phyloP scores from a whole-genome alignment of 208 protist genomes.

The Leishmania tropica region DNA sequence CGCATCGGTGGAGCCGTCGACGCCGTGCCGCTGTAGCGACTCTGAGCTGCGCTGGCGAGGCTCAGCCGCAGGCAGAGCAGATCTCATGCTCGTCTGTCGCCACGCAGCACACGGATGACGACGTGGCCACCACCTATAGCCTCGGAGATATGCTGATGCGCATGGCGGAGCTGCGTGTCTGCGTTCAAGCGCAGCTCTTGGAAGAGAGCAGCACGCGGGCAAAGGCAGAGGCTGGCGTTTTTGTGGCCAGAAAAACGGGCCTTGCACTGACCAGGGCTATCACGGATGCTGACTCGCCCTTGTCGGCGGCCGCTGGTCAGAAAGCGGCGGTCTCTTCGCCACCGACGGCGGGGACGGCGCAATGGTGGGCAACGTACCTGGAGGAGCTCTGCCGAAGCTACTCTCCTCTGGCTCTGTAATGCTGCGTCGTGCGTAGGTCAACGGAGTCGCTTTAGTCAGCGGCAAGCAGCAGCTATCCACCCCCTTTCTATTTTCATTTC shows the following conservation, averaged over 20 bases:
- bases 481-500: not conserved
- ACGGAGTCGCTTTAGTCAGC: not conserved
- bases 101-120: slow-evolving; percentile 22
- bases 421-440: too few relatives aligned
- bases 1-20: slow-evolving; percentile 24
- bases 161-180: slow-evolving; percentile 27
- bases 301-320: not conserved
- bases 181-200: slow-evolving; percentile 31
- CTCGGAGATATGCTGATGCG: slow-evolving; percentile 15
- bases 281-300: not conserved
- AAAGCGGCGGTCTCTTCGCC: not conserved
- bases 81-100: slow-evolving; percentile 10
- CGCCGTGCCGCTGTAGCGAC: not conserved
- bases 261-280: not conserved
- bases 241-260: not conserved
- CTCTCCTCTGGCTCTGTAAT: not conserved
- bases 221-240: not conserved
- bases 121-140: slow-evolving; percentile 15
- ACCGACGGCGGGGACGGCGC: slow-evolving; percentile 14
- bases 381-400: slow-evolving; percentile 30
- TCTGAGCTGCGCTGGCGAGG: not conserved
- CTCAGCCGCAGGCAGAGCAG: not conserved
- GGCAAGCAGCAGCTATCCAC: not conserved
- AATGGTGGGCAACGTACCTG: slow-evolving; percentile 30
- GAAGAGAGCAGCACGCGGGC: slow-evolving; percentile 3